phyloP scores from a whole-genome alignment of 2,329 filamentous ascomycete genomes.

The Pseudogymnoascus sp. region DNA sequence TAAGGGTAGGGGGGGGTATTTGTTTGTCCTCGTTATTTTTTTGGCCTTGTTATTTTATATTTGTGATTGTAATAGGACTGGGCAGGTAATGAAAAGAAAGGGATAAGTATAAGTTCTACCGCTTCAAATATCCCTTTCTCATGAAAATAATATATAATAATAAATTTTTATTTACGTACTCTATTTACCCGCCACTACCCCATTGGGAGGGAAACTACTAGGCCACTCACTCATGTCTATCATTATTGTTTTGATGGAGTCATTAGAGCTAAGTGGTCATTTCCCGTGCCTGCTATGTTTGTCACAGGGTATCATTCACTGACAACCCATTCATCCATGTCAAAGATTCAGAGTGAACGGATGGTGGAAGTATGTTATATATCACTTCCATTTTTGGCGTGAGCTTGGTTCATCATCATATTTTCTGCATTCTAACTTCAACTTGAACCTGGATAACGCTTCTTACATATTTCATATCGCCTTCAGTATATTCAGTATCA shows the following conservation, averaged over 20 bases:
- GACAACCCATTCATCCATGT: background rate
- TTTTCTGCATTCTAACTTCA: background rate
- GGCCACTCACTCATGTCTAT: background rate
- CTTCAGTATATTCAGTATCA: background rate
- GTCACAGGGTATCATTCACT: background rate
- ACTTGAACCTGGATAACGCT: background rate
- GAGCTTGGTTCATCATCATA: background rate
- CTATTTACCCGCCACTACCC: background rate
- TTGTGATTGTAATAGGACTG: background rate
- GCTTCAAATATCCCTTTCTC: background rate
- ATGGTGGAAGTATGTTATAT: background rate
- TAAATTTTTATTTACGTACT: background rate
- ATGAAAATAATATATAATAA: background rate
- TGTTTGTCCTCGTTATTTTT: background rate
- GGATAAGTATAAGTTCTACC: background rate
- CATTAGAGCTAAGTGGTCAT: background rate
- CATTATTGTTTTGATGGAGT: background rate
- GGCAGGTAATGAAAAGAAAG: background rate
- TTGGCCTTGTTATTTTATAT: background rate
- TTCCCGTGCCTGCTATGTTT: background rate
- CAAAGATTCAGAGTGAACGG: background rate
- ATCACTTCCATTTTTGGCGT: background rate
- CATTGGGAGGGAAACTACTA: background rate
- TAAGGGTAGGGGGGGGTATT: background rate
- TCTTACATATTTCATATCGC: background rate